Base-by-base conservation (phyloP, 164 flowering plant genomes). In the Euptelea pleiosperma region DNA sequence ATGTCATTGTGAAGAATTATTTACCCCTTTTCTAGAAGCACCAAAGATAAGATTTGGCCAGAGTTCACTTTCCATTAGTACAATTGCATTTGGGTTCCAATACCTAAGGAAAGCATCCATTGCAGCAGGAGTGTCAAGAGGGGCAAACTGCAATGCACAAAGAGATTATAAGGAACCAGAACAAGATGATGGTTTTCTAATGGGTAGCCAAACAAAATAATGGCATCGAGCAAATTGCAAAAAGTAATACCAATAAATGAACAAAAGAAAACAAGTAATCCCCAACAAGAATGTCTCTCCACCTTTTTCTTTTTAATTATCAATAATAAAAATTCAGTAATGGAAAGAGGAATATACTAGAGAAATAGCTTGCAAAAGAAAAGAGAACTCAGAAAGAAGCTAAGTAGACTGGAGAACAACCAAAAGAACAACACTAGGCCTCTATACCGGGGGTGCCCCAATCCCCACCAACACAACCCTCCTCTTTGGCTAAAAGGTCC, bases 11-110 rank as follows among this genome's bases (percentile, higher is more conserved):
- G 55, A 34, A 33, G 29, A 62, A 43, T 30, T 50, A 78, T 86
- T 82, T 73, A 93, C 98, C 26, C 92, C 86, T 61, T 71, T 69
- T 58, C 60, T 64, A 21, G 96, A 79, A 45, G 96, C 90, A 71
- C 77, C 62, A 75, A 93, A 63, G 46, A 93, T 69, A 62, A 93
- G 89, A 73, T 93, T 93, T 61, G 98, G 98, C 98, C 98, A 93
- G 24, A 93, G 75, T 70, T 93, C 98, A 72, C 81, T 82, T 75
- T 93, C 98, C 68, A 93, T 70, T 18, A 93, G 66, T 30, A 93
- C 34, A 15, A 88, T 70, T 2, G 84, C 97, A 75, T 49, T 70
- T n/a, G 98, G 98, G 53, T 81, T 86, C 98, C 98, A 93, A 54
- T 82, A 72, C 2, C 66, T 58, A 58, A 93, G 85, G 71, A 93